Evolutionary conservation across 176 grass and related monocot genomes (phyloP).

Genomic region (Oryza nivara): DNA sequence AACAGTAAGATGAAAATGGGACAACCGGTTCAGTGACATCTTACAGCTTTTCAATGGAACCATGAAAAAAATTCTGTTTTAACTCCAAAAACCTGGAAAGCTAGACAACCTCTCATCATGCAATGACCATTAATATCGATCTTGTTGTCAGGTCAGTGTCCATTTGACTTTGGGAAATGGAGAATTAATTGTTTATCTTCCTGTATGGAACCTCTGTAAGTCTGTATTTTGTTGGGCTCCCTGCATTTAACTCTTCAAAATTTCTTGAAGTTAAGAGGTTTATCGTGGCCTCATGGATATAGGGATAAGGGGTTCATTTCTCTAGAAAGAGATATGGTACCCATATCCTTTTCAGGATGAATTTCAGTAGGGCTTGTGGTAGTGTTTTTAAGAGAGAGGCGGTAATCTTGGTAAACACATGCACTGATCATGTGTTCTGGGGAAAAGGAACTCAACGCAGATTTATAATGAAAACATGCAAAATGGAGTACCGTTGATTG

Average conservation of each 20-base stretch:
- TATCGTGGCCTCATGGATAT: neutral
- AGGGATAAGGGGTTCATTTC: neutral
- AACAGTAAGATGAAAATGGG: neutral
- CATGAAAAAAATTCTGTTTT: neutral
- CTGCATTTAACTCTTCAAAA: neutral
- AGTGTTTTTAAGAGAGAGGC: neutral
- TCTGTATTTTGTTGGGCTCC: neutral
- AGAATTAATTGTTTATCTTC: neutral
- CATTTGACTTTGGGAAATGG: neutral
- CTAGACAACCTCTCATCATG: neutral
- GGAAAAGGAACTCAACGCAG: slow-evolving; percentile 12
- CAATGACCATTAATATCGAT: neutral
- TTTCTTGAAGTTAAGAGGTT: neutral
- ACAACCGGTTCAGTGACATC: neutral
- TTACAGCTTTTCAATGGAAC: neutral
- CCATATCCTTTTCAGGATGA: neutral
- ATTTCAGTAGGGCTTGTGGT: neutral
- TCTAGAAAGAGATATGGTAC: neutral
- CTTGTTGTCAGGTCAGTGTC: neutral
- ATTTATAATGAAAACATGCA: neutral
- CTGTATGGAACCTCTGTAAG: neutral
- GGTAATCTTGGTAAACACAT: neutral
- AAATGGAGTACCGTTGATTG: slow-evolving; percentile 52
- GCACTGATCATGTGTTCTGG: neutral
- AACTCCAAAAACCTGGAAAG: neutral